Evolutionary conservation across 2,329 filamentous ascomycete species (phyloP).

Genomic region (Aspergillus quadrilineatus): DNA sequence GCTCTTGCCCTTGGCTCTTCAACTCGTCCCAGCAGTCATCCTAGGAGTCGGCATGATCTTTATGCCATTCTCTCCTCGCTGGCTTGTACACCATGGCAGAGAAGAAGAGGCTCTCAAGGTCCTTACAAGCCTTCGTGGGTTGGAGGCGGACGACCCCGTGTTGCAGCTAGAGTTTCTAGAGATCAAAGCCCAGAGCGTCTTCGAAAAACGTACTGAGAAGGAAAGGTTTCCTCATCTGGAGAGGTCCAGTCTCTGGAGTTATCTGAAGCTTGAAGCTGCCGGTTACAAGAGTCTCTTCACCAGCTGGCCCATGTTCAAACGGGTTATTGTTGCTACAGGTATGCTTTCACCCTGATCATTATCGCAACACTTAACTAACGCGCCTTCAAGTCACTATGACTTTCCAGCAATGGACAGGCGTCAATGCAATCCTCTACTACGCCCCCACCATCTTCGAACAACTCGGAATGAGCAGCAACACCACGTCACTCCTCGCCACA

Average conservation of each 20-base stretch:
- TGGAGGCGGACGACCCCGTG: conserved; percentile 64
- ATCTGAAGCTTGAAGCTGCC: conserved; percentile 53
- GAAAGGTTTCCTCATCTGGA: conserved; percentile 62
- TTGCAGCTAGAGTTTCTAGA: conserved; percentile 75
- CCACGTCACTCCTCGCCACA: conserved; percentile 39
- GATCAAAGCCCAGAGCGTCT: conserved; percentile 72
- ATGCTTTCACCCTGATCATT: conserved; percentile 36
- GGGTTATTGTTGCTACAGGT: conserved; percentile 28
- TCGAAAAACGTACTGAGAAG: conserved; percentile 67
- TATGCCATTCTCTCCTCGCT: conserved; percentile 76
- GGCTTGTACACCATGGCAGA: conserved; percentile 67
- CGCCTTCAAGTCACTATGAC: conserved; percentile 2
- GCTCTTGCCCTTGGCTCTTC: conserved; percentile 70
- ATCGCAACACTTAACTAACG: background rate
- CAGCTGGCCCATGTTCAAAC: conserved; percentile 38
- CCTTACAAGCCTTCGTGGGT: conserved; percentile 63
- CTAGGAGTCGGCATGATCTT: conserved; percentile 69
- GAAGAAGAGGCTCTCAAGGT: conserved; percentile 66
- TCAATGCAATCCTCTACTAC: conserved; percentile 40
- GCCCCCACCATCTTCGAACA: conserved; percentile 38
- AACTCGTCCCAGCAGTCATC: conserved; percentile 65
- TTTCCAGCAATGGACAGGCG: conserved; percentile 4
- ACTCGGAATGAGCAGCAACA: conserved; percentile 37
- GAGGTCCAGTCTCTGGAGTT: conserved; percentile 51
- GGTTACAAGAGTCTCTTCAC: conserved; percentile 31